Conservation (phyloP, 768 basidiomycete species). For the Mrakia hoshinonis region DNA sequence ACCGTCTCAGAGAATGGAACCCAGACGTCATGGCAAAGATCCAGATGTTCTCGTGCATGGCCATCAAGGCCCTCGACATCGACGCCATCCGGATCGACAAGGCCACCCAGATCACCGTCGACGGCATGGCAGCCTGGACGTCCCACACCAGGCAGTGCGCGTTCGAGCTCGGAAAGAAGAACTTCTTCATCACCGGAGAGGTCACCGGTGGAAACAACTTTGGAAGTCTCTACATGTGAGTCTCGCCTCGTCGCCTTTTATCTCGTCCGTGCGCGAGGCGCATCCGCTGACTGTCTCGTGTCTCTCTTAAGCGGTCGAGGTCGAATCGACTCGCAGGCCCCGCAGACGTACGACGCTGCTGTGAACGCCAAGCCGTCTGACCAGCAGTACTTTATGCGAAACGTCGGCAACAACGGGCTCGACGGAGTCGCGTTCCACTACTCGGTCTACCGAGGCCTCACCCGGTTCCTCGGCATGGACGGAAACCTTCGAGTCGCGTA, state of each 20-base stretch:
- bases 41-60: conserved; percentile 70
- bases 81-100: conserved; percentile 95
- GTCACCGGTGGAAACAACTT: conserved; percentile 91
- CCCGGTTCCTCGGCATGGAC: conserved; percentile 90
- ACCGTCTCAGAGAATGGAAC: conserved; percentile 88
- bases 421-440: conserved; percentile 88
- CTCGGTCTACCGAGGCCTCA: conserved; percentile 76
- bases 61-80: conserved; percentile 76
- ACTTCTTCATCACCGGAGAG: conserved; percentile 87
- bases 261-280: not conserved
- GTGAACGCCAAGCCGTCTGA: conserved; percentile 56
- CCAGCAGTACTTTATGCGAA: conserved; percentile 71
- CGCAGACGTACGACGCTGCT: conserved; percentile 59
- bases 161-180: conserved; percentile 58
- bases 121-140: conserved; percentile 69
- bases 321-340: conserved; percentile 63
- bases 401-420: conserved; percentile 53
- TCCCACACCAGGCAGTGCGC: conserved; percentile 68
- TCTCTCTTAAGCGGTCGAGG: conserved; percentile 62
- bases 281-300: not conserved
- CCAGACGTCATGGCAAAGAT: conserved; percentile 69
- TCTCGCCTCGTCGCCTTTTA: conserved; percentile 29
- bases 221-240: conserved; percentile 73
- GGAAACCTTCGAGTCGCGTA: conserved; percentile 86
- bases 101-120: conserved; percentile 80